These are phyloP conservation scores for Phytophthora crassamura DNA, from an alignment of 352 stramenopile species.

Conservation along the genomic window DNA sequence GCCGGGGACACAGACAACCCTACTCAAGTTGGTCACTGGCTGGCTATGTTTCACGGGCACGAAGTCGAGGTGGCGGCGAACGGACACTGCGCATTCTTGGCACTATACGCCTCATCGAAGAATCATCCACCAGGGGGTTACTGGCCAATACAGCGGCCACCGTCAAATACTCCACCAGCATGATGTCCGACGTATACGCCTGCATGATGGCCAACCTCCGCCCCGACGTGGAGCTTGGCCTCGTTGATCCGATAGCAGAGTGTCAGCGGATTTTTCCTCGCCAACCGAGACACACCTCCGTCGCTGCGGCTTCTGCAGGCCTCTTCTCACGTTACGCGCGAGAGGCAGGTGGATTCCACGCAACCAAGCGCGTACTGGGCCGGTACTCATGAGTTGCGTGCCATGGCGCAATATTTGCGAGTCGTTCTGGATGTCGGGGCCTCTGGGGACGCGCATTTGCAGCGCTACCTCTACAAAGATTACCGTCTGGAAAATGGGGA, in stretches of 20 bases:
- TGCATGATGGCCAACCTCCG: slow-evolving; percentile 12
- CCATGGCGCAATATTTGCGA: slow-evolving; percentile 10
- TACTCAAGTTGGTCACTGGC: slow-evolving; percentile 4
- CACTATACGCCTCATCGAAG: neutral
- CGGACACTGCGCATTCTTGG: neutral
- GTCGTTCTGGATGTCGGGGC: neutral
- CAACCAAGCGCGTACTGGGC: neutral
- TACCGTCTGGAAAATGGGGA: neutral
- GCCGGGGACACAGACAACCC: neutral
- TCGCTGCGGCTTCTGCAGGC: neutral
- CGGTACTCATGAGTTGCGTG: neutral
- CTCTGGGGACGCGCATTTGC: slow-evolving; percentile 4
- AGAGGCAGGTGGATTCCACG: neutral
- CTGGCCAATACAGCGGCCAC: no score
- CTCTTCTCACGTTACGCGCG: neutral
- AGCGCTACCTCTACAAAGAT: slow-evolving; percentile 5
- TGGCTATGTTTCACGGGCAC: neutral
- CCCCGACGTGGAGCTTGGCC: neutral
- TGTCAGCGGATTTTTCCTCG: neutral
- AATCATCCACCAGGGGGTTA: no score
- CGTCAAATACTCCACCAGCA: no score
- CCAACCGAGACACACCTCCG: neutral
- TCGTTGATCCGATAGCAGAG: slow-evolving; percentile 3
- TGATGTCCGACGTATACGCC: neutral
- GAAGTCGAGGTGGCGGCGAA: neutral